These are phyloP conservation scores for Liquidambar formosana DNA, from an alignment of 164 flowering plant genomes.

Conservation along the genomic window DNA sequence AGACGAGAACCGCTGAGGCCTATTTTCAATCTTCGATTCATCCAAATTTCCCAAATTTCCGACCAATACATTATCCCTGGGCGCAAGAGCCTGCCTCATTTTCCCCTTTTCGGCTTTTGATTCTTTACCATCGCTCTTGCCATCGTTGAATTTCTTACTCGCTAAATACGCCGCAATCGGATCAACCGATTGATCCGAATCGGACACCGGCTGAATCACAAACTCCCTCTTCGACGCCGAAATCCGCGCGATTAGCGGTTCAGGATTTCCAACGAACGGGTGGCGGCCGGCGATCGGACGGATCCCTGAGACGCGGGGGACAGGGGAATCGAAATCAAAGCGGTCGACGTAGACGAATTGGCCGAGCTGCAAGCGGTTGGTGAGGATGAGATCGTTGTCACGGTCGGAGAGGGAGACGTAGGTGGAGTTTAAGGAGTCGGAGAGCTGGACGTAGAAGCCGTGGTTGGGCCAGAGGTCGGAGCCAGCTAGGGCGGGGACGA, in stretches of 20 bases:
- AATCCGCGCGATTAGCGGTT: slow-evolving; percentile 60
- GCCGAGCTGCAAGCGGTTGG: slow-evolving; percentile 87
- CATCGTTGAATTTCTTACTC: slow-evolving; percentile 20
- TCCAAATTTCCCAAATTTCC: slow-evolving; percentile 10
- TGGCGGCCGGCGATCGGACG: slow-evolving; percentile 89
- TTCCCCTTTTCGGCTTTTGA: slow-evolving; percentile 18
- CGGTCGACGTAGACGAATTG: slow-evolving; percentile 82
- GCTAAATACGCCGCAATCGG: slow-evolving; percentile 49
- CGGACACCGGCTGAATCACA: slow-evolving; percentile 72
- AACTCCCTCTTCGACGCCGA: slow-evolving; percentile 61
- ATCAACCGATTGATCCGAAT: slow-evolving; percentile 45
- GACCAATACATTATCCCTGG: slow-evolving; percentile 25
- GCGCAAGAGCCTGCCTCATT: slow-evolving; percentile 45
- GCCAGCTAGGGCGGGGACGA: slow-evolving; percentile 77
- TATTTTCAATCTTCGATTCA: slow-evolving; percentile 12
- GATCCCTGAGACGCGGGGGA: slow-evolving; percentile 65
- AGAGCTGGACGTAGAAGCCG: slow-evolving; percentile 85
- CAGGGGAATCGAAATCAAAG: slow-evolving; percentile 59
- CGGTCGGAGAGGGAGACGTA: slow-evolving; percentile 84
- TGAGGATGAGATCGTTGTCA: slow-evolving; percentile 81
- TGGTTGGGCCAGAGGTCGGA: slow-evolving; percentile 70
- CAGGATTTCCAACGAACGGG: slow-evolving; percentile 67
- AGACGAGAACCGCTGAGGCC: slow-evolving; percentile 62
- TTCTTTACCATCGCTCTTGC: slow-evolving; percentile 11
- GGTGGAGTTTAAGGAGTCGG: slow-evolving; percentile 90